Conservation (phyloP, 2,329 filamentous ascomycete species). For the Amylocarpus encephaloides region DNA sequence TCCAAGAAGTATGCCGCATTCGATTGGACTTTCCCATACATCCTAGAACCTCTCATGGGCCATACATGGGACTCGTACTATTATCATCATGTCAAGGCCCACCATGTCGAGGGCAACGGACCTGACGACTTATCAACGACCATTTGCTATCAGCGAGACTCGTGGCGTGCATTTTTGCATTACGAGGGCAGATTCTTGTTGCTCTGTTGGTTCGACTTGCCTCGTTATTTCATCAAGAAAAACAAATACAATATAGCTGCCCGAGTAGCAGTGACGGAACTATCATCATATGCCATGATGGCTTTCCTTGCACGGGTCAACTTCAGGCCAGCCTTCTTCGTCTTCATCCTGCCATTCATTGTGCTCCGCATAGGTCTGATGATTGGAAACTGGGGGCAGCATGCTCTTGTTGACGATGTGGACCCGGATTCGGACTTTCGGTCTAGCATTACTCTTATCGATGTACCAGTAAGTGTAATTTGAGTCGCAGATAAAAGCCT, state of each 20-base stretch:
- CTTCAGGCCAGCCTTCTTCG: conserved; percentile 47
- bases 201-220: conserved; percentile 68
- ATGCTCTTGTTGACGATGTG: conserved; percentile 69
- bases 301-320: conserved; percentile 46
- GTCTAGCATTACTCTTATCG: conserved; percentile 72
- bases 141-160: conserved; percentile 69
- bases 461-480: conserved; percentile 59
- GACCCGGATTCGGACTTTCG: conserved; percentile 73
- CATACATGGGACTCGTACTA: conserved; percentile 83
- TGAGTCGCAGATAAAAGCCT: background rate
- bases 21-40: conserved; percentile 64
- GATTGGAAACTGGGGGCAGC: conserved; percentile 81
- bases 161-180: conserved; percentile 56
- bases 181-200: conserved; percentile 71
- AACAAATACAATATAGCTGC: conserved; percentile 48
- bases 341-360: conserved; percentile 59
- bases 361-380: conserved; percentile 66
- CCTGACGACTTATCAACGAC: conserved; percentile 71
- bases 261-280: conserved; percentile 56
- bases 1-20: conserved; percentile 47
- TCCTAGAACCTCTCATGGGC: conserved; percentile 70
- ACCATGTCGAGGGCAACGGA: conserved; percentile 76
- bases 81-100: conserved; percentile 81
- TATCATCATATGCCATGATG: conserved; percentile 51
- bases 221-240: conserved; percentile 64